Conservation (phyloP, 1,139 yeast species). For the Torulaspora globosa region DNA sequence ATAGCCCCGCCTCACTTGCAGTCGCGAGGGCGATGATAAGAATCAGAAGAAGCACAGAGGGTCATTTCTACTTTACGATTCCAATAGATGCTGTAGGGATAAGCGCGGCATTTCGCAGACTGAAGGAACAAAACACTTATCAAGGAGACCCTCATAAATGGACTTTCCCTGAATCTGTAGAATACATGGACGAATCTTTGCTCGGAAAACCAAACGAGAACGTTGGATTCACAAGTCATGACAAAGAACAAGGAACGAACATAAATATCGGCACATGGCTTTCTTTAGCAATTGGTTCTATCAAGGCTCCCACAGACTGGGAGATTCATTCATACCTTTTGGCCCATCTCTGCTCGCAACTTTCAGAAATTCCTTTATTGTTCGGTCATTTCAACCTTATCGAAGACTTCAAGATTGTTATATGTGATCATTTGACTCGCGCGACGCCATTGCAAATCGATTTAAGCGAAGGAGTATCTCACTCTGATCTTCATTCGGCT, state of each 20-base stretch:
- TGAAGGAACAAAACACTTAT: slow-evolving; percentile 35
- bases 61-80: slow-evolving; percentile 47
- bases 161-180: slow-evolving; percentile 57
- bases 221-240: slow-evolving; percentile 13
- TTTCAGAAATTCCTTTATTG: slow-evolving; percentile 59
- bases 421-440: slow-evolving; percentile 60
- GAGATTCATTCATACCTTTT: slow-evolving; percentile 63
- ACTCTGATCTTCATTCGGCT: slow-evolving; percentile 64
- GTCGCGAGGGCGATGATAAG: slow-evolving; percentile 54
- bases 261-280: slow-evolving; percentile 55
- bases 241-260: slow-evolving; percentile 1
- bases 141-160: slow-evolving; percentile 40
- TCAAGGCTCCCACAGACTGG: slow-evolving; percentile 62
- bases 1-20: slow-evolving; percentile 43
- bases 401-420: slow-evolving; percentile 43
- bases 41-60: slow-evolving; percentile 49
- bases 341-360: slow-evolving; percentile 69
- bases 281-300: slow-evolving; percentile 45
- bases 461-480: slow-evolving; percentile 48
- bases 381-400: slow-evolving; percentile 45
- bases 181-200: slow-evolving; percentile 45
- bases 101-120: slow-evolving; percentile 55
- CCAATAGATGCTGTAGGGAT: slow-evolving; percentile 67
- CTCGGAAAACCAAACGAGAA: slow-evolving; percentile 31
- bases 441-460: slow-evolving; percentile 45